These are phyloP conservation scores for Aspergillus conjunctus DNA, from an alignment of 495 filamentous ascomycete genomes.

Conservation along the genomic window DNA sequence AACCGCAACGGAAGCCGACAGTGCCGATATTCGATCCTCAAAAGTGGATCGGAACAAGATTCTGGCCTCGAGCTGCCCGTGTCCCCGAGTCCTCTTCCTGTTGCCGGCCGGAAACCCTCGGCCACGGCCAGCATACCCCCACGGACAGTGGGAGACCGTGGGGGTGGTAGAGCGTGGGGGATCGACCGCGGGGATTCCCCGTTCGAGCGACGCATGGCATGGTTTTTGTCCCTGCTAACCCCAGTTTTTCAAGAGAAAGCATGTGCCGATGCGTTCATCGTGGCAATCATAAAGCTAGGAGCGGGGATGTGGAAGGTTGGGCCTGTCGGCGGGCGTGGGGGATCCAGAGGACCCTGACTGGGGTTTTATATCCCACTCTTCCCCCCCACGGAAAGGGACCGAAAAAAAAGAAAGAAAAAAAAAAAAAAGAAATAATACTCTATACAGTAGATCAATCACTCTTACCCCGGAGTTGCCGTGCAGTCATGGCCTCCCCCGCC, in stretches of 20 bases:
- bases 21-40: too few relatives aligned
- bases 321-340: not conserved
- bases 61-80: not conserved
- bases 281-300: not conserved
- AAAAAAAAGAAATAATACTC: not conserved
- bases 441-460: not conserved
- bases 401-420: too few relatives aligned
- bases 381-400: not conserved
- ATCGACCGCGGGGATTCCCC: slow-evolving; percentile 7
- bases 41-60: not conserved
- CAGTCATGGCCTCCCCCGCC: not conserved
- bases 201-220: not conserved
- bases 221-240: not conserved
- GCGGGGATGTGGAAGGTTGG: not conserved
- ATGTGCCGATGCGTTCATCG: not conserved
- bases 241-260: not conserved
- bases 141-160: not conserved
- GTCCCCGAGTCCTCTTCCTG: not conserved
- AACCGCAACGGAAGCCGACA: too few relatives aligned
- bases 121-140: not conserved
- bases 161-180: not conserved
- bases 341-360: not conserved
- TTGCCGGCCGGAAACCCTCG: not conserved
- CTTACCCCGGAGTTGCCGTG: not conserved
- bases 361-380: not conserved